These are phyloP conservation scores for Pleurotus salmoneostramineus DNA, from an alignment of 768 basidiomycete genomes.

Conservation along the genomic window DNA sequence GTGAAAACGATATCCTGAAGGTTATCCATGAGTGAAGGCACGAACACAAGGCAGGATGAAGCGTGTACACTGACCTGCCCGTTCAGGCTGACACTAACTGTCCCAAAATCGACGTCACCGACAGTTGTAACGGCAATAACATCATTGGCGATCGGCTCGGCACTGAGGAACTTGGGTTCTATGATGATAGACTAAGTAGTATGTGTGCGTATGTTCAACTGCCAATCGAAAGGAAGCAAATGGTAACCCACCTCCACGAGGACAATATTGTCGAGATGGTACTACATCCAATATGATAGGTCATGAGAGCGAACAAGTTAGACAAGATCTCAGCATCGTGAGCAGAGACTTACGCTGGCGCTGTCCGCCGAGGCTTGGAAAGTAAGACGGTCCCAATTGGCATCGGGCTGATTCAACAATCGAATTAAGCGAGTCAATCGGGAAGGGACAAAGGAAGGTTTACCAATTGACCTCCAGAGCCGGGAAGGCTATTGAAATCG, in stretches of 20 bases:
- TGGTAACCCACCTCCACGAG: constrained; percentile 31
- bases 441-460: neutral
- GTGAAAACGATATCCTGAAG: constrained; percentile 26
- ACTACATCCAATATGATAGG: constrained; percentile 19
- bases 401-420: constrained; percentile 24
- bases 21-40: neutral
- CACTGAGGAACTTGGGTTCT: constrained; percentile 44
- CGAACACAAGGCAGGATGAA: neutral
- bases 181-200: constrained; percentile 34
- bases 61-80: constrained; percentile 25
- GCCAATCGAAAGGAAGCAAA: neutral
- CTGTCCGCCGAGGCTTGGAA: constrained; percentile 45
- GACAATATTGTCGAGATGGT: constrained; percentile 47
- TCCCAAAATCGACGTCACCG: constrained; percentile 41
- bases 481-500: constrained; percentile 43
- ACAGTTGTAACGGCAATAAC: constrained; percentile 45
- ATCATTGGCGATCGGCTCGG: constrained; percentile 45
- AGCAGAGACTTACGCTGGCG: constrained; percentile 27
- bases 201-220: neutral
- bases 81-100: constrained; percentile 32
- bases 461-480: constrained; percentile 34
- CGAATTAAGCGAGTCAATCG: neutral
- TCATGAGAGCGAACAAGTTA: no score
- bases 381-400: constrained; percentile 46
- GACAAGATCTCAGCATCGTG: neutral